Base-by-base conservation (phyloP, 352 stramenopile genomes). In the Pythium myriotylum region DNA sequence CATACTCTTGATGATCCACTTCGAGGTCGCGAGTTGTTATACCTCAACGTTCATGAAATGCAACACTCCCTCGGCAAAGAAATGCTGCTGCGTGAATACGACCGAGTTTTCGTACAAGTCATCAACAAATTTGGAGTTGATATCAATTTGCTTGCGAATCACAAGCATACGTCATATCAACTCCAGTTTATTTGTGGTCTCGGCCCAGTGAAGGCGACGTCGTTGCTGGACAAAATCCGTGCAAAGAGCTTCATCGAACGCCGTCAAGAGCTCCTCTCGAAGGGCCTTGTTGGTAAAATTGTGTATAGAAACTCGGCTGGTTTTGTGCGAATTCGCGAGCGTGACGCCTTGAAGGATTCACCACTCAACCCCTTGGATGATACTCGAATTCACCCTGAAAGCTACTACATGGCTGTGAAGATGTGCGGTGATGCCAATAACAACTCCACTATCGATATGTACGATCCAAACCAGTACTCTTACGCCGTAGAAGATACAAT, bases 351-450 rank as follows among this genome's bases (percentile, higher is more conserved):
- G 46, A 89, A 91, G 42, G 88, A 96, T 62, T 68, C 86, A 20
- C 86, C 86, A 13, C 65, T 96, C 22, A 95, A 96, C 63, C 86
- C 88, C 22, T 63, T 96, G 14, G 88, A 96, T 62, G 88, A 96
- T 49, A 96, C 88, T 0, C 74, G 88, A 37, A 95, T 96, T 50
- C 88, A 96, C 47, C 88, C 88, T 2, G 88, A 96, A 62, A 96
- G 88, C 39, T 96, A 96, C 64, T 96, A 94, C 64, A 96, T 96
- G 88, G 88, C 88, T 12, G 88, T 96, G 19, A 95, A 95, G 52
- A 96, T 96, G 67, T 96, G 88, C 59, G 88, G 88, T 50, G 86
- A 96, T 59, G 88, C 88, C 8, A 96, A 95, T 71, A 94, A 95
- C 71, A 95, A 96, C 63, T 94, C 86, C 32, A 95, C 86, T 3